These are phyloP conservation scores for Gracilaria gracilis DNA, from an alignment of 23 red algal genomes.

Conservation along the genomic window DNA sequence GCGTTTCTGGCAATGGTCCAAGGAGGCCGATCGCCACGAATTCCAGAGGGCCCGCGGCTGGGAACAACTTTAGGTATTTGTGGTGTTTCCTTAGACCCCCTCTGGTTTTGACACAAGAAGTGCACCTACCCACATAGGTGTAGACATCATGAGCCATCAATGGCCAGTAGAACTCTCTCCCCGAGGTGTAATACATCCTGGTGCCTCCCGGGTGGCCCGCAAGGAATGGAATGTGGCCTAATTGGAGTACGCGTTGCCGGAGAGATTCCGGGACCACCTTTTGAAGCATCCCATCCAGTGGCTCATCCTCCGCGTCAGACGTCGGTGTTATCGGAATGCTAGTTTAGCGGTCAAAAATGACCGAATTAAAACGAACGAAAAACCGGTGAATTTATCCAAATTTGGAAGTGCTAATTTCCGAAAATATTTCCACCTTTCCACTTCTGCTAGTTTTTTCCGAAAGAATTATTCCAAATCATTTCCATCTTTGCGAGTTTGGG, in stretches of 20 bases:
- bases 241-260: neutral
- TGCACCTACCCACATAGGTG: neutral
- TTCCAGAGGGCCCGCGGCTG: constrained; percentile 24
- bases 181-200: neutral
- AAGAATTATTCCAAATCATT: too few relatives aligned
- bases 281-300: neutral
- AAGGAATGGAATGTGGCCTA: neutral
- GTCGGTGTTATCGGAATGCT: too few relatives aligned
- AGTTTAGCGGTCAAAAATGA: too few relatives aligned
- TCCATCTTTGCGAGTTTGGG: too few relatives aligned
- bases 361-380: too few relatives aligned
- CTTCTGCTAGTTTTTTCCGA: too few relatives aligned
- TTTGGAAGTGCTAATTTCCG: too few relatives aligned
- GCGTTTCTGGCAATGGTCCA: neutral
- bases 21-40: constrained; percentile 49
- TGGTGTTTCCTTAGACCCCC: constrained; percentile 22
- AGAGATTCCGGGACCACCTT: constrained; percentile 39
- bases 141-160: constrained; percentile 20
- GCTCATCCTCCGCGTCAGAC: too few relatives aligned
- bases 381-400: too few relatives aligned
- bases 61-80: constrained; percentile 35
- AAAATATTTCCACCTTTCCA: too few relatives aligned
- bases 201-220: constrained; percentile 10
- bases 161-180: constrained; percentile 39
- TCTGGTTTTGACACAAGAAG: neutral